Percentiles rank a stretch among this genome's conserved stretches.
Conservation (phyloP, 1,139 yeast species). For the Arxiozyma slooffiae region DNA sequence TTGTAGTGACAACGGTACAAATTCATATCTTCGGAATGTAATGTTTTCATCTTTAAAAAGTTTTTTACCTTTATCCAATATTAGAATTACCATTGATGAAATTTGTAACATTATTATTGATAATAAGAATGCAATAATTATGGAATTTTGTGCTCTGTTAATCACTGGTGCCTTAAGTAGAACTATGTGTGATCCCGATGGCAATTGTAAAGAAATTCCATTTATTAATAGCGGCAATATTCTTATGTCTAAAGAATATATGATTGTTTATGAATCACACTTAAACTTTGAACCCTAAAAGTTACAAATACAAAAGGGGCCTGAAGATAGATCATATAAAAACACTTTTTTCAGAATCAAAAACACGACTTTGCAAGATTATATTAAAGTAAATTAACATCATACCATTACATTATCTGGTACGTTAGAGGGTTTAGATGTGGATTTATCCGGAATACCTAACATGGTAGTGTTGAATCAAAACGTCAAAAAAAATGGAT, state of each 20-base stretch:
- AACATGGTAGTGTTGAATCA: conserved; percentile 31
- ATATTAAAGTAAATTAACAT: conserved; percentile 7
- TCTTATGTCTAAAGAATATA: conserved; percentile 8
- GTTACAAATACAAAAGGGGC: conserved; percentile 15
- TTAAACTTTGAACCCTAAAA: conserved; percentile 20
- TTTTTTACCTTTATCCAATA: conserved; percentile 22
- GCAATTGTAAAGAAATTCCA: neutral
- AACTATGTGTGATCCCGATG: conserved; percentile 2
- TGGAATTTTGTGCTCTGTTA: conserved; percentile 17
- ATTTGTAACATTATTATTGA: conserved; percentile 24
- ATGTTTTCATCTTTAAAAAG: conserved; percentile 20
- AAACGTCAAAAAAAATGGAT: conserved; percentile 22
- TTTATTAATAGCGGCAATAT: neutral
- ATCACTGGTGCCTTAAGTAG: conserved; percentile 19
- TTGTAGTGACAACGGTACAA: conserved; percentile 9
- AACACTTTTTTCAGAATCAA: conserved; percentile 21
- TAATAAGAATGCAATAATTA: conserved; percentile 17
- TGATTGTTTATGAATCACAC: conserved; percentile 16
- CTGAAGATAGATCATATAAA: conserved; percentile 12
- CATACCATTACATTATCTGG: conserved; percentile 8
- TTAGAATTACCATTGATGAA: conserved; percentile 29
- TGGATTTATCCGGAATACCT: conserved; percentile 29
- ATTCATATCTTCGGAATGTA: conserved; percentile 9
- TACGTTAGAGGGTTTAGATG: conserved; percentile 15
- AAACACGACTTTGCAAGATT: conserved; percentile 5